Conservation (phyloP, 768 basidiomycete genomes). For the Mycena rebaudengoi region DNA sequence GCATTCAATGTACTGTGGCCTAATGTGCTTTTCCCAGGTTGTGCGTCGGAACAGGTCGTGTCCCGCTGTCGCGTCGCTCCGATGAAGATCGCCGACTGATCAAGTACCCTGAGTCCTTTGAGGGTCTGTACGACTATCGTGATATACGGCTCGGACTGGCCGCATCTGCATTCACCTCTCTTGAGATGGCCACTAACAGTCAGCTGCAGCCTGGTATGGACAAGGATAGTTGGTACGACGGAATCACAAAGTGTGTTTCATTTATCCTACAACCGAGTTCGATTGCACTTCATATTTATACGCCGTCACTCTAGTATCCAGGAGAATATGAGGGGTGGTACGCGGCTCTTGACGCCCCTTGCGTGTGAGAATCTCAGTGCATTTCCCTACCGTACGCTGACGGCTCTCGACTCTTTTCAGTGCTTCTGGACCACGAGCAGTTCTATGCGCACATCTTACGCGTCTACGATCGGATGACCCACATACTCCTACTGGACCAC, state of each 20-base stretch:
- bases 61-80: conserved; percentile 40
- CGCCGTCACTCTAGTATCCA: conserved; percentile 23
- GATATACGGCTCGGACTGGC: conserved; percentile 45
- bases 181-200: too few relatives aligned
- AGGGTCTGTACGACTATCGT: conserved; percentile 31
- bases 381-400: neutral
- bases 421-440: conserved; percentile 46
- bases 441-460: conserved; percentile 46
- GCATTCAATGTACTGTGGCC: neutral
- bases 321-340: conserved; percentile 2
- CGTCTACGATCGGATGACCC: conserved; percentile 45
- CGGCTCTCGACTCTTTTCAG: too few relatives aligned
- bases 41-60: conserved; percentile 47
- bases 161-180: conserved; percentile 40
- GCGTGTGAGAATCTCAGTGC: conserved; percentile 1
- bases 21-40: conserved; percentile 34
- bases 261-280: neutral
- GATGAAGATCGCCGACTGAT: conserved; percentile 36
- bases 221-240: conserved; percentile 43
- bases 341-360: conserved; percentile 16
- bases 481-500: conserved; percentile 45
- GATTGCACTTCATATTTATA: too few relatives aligned
- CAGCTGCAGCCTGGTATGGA: too few relatives aligned
- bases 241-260: conserved; percentile 32
- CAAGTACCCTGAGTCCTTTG: conserved; percentile 37